These are phyloP conservation scores for Vigna mungo DNA, from an alignment of 306 rosid genomes.

Conservation along the genomic window DNA sequence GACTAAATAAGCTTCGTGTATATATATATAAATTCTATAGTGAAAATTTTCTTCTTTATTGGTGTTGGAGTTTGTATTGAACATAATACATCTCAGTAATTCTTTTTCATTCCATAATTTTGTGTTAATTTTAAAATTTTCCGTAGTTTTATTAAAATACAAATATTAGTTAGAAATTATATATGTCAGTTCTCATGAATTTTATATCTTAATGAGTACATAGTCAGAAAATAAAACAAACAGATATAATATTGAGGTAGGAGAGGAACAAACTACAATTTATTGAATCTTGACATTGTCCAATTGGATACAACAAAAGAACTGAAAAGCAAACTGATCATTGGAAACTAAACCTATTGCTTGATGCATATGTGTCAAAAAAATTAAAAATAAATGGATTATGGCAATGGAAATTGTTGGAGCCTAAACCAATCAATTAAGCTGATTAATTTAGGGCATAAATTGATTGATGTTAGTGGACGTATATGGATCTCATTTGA, in stretches of 20 bases:
- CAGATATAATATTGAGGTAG: neutral
- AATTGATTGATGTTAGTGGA: constrained; percentile 35
- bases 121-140: neutral
- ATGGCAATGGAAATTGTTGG: neutral
- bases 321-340: neutral
- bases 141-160: no score
- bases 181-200: no score
- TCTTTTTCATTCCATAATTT: no score
- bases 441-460: constrained; percentile 20
- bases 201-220: neutral
- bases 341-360: constrained; percentile 11
- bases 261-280: constrained; percentile 19
- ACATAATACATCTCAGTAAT: no score
- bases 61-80: no score
- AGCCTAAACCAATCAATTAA: constrained; percentile 28
- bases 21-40: neutral
- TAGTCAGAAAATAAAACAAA: neutral
- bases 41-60: neutral
- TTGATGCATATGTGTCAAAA: neutral
- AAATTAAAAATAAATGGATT: constrained; percentile 8
- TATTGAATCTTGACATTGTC: constrained; percentile 30
- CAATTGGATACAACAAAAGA: constrained; percentile 29
- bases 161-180: no score
- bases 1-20: no score
- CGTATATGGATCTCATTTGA: constrained; percentile 18